Percentiles rank a stretch among this genome's conserved stretches.
Evolutionary conservation across 2,329 filamentous ascomycete genomes (phyloP).

Genomic region (Uncinocarpus reesii): DNA sequence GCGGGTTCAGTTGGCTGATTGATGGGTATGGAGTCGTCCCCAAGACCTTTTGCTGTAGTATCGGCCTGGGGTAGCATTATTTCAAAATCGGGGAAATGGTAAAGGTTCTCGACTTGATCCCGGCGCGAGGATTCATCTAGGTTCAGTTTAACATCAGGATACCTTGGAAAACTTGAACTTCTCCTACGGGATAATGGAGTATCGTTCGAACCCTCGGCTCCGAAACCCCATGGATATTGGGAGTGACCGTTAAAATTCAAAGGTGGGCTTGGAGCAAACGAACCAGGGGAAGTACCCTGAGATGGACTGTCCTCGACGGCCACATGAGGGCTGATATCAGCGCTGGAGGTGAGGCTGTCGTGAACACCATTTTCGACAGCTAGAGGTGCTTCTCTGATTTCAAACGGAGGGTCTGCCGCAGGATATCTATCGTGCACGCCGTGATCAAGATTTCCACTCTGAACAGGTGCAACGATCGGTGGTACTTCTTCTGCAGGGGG

Average conservation of each 20-base stretch:
- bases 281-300: background rate
- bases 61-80: background rate
- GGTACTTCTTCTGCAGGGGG: background rate
- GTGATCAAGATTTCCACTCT: background rate
- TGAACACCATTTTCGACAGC: background rate
- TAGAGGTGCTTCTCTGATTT: background rate
- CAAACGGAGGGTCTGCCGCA: background rate
- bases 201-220: background rate
- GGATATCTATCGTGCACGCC: background rate
- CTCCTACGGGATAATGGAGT: background rate
- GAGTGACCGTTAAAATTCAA: background rate
- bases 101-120: background rate
- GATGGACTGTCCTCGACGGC: no score
- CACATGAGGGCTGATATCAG: no score
- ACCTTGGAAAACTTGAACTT: background rate
- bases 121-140: background rate
- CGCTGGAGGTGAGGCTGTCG: background rate
- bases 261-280: background rate
- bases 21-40: background rate
- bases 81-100: background rate
- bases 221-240: conserved; percentile 1
- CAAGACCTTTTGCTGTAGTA: background rate
- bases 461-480: conserved; percentile 3
- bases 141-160: background rate
- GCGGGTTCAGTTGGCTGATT: background rate